Conservation (phyloP, 441 rosid genomes). For the Codiaeum variegatum region DNA sequence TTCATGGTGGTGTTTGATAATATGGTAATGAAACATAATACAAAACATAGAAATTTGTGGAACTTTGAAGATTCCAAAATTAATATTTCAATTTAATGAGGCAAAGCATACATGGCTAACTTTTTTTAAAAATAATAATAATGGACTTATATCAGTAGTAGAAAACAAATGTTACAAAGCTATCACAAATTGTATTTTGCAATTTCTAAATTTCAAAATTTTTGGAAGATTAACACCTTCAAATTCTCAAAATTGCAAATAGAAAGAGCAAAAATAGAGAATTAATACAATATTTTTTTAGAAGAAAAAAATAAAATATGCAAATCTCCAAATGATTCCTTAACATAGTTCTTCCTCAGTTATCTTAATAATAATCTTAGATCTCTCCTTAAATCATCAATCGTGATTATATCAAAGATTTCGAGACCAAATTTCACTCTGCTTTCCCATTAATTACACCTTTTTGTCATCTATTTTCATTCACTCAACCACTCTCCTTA, state of each 20-base stretch:
- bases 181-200: slow-evolving; percentile 8
- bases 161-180: not conserved
- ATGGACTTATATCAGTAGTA: not conserved
- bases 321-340: not conserved
- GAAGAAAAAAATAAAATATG: not conserved
- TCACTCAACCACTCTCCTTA: slow-evolving; percentile 27
- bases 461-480: slow-evolving; percentile 10
- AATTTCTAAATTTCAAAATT: not conserved
- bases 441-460: slow-evolving; percentile 36
- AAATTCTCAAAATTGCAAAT: not conserved
- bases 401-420: slow-evolving; percentile 17
- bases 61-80: too few species aligned
- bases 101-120: too few species aligned
- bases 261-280: not conserved
- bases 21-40: too few species aligned
- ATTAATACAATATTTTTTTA: not conserved
- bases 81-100: too few species aligned
- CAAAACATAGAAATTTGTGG: too few species aligned
- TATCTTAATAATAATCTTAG: not conserved
- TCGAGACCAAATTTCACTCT: slow-evolving; percentile 42
- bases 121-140: too few species aligned
- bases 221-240: not conserved
- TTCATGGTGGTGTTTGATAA: too few species aligned
- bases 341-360: not conserved
- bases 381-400: slow-evolving; percentile 1